Conservation (phyloP, 202 grass and related monocot genomes). For the Panicum virgatum region DNA sequence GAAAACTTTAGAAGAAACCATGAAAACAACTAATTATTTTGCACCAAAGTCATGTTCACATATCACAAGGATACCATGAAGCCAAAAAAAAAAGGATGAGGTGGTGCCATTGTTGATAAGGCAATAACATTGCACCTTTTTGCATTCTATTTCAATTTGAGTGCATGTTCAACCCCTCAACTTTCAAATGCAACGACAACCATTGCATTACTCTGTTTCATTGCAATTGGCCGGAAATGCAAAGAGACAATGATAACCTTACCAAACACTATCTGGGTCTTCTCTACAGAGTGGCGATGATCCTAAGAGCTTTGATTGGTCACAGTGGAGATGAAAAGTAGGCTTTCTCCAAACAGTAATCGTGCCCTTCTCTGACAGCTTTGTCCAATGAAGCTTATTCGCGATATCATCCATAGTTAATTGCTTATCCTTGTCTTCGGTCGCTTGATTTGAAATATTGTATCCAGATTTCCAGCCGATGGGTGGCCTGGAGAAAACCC, state of each 20-base stretch:
- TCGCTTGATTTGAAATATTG: constrained; percentile 46
- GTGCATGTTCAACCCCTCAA: not conserved
- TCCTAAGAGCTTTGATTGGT: constrained; percentile 50
- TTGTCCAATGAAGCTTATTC: constrained; percentile 69
- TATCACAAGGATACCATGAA: not conserved
- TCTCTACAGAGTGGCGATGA: constrained; percentile 59
- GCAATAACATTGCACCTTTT: not conserved
- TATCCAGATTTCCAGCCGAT: constrained; percentile 59
- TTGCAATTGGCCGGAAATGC: not conserved
- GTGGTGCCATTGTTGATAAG: not conserved
- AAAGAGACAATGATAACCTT: constrained; percentile 26
- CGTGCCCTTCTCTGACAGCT: constrained; percentile 47
- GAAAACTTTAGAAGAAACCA: not conserved
- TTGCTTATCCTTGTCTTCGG: constrained; percentile 28
- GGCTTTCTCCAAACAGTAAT: constrained; percentile 78
- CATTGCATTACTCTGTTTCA: not conserved
- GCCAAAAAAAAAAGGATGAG: not conserved
- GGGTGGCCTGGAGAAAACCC: constrained; percentile 62
- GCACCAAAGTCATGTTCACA: not conserved
- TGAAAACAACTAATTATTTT: not conserved
- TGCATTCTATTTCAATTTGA: not conserved
- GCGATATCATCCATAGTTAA: constrained; percentile 46
- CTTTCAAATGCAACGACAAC: not conserved
- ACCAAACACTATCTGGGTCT: constrained; percentile 79
- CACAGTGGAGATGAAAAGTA: constrained; percentile 58